phyloP scores from a whole-genome alignment of 345 rosid genomes.

The Populus euphratica region DNA sequence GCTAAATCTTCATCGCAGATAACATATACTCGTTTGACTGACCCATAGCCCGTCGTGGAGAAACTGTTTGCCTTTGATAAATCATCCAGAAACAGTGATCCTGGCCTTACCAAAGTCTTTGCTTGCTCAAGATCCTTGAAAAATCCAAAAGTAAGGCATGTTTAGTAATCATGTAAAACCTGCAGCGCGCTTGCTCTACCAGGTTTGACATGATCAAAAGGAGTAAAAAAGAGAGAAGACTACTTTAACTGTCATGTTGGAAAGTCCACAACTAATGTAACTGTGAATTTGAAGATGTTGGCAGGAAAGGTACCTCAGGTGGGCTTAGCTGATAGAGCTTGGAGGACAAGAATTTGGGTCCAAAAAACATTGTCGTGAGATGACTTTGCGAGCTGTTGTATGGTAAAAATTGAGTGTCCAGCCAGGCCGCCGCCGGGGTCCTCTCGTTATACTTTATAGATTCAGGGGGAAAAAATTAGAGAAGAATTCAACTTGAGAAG shows the following conservation, averaged over 20 bases:
- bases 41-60: slow-evolving; percentile 18
- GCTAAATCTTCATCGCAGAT: slow-evolving; percentile 10
- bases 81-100: slow-evolving; percentile 5
- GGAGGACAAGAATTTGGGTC: slow-evolving; percentile 17
- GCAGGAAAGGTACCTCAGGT: neutral
- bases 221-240: too few species aligned
- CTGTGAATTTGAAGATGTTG: too few species aligned
- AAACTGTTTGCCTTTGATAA: neutral
- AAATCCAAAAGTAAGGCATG: neutral
- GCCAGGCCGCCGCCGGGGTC: slow-evolving; percentile 5
- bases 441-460: neutral
- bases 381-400: slow-evolving; percentile 5
- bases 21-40: neutral
- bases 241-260: too few species aligned
- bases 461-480: too few species aligned
- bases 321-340: slow-evolving; percentile 23
- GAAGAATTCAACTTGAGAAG: neutral
- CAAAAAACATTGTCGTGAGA: slow-evolving; percentile 11
- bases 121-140: slow-evolving; percentile 19
- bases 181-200: neutral
- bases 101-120: slow-evolving; percentile 15
- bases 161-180: neutral
- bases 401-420: slow-evolving; percentile 33
- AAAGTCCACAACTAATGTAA: too few species aligned
- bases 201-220: too few species aligned